A percentile compares a stretch with the other conserved stretches of the same genome.
Evolutionary conservation across 345 rosid genomes (phyloP).

Genomic region (Populus pruinosa): DNA sequence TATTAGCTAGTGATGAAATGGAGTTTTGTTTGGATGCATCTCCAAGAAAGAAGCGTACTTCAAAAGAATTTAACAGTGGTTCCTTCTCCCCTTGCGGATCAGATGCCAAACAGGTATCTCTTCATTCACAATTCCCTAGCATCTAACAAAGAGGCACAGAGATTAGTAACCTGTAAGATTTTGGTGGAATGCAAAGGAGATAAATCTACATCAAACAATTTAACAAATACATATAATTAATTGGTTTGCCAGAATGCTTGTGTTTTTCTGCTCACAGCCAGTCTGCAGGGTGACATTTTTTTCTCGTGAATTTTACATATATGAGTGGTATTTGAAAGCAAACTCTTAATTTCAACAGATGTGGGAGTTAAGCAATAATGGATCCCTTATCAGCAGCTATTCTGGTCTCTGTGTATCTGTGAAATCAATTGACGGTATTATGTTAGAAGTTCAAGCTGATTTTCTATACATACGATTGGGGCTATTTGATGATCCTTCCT

Average conservation of each 20-base stretch:
- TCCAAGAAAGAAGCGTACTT: conserved; percentile 56
- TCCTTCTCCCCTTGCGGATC: conserved; percentile 63
- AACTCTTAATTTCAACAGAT: conserved; percentile 37
- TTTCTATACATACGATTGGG: neutral
- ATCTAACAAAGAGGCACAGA: conserved; percentile 1
- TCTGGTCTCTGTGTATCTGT: conserved; percentile 78
- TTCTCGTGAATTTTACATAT: neutral
- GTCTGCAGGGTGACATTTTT: neutral
- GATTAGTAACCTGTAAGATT: too few relatives aligned
- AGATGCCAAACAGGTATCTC: conserved; percentile 76
- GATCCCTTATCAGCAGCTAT: conserved; percentile 62
- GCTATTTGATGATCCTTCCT: neutral
- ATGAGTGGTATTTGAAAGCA: conserved; percentile 10
- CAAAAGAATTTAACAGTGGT: conserved; percentile 51
- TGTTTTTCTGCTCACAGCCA: neutral
- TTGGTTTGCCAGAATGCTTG: neutral
- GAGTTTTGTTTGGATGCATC: conserved; percentile 76
- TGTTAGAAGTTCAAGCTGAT: neutral
- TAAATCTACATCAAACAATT: too few relatives aligned
- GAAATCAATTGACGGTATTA: conserved; percentile 51
- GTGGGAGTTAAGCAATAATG: conserved; percentile 71
- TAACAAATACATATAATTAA: neutral
- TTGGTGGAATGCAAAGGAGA: neutral
- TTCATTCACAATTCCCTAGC: neutral
- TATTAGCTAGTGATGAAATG: conserved; percentile 48